Evolutionary conservation across 2,329 filamentous ascomycete genomes (phyloP).

Genomic region (Phaeophleospora eucalypticola): DNA sequence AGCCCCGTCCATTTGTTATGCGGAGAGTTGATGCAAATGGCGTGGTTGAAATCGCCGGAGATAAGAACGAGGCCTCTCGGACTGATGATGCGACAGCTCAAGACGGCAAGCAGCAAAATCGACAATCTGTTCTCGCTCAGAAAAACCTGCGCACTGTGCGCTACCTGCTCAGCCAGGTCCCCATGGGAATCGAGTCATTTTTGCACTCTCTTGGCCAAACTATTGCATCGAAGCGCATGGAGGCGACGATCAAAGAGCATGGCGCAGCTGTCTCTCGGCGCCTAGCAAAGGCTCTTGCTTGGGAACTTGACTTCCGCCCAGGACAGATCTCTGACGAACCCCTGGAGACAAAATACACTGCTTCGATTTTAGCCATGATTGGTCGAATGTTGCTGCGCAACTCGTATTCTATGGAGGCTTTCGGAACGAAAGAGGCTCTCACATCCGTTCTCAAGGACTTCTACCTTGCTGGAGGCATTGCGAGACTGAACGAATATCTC

Average conservation of each 20-base stretch:
- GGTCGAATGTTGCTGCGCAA: conserved; percentile 25
- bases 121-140: conserved; percentile 40
- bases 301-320: conserved; percentile 25
- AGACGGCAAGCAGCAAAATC: conserved; percentile 7
- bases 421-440: conserved; percentile 36
- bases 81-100: conserved; percentile 7
- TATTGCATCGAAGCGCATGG: conserved; percentile 68
- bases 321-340: conserved; percentile 19
- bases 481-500: conserved; percentile 58
- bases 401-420: conserved; percentile 23
- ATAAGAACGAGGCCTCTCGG: conserved; percentile 7
- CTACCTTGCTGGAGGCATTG: conserved; percentile 73
- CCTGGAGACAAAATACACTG: conserved; percentile 23
- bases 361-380: conserved; percentile 21
- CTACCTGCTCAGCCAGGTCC: conserved; percentile 71
- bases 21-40: conserved; percentile 29
- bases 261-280: conserved; percentile 60
- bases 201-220: conserved; percentile 82
- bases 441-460: conserved; percentile 82
- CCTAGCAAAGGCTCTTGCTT: conserved; percentile 58
- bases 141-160: conserved; percentile 77
- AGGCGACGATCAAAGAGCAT: conserved; percentile 60
- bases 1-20: conserved; percentile 34
- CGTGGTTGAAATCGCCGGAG: conserved; percentile 23
- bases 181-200: conserved; percentile 76